These are phyloP conservation scores for Leucaena leucocephala DNA, from an alignment of 306 rosid genomes.

Conservation along the genomic window DNA sequence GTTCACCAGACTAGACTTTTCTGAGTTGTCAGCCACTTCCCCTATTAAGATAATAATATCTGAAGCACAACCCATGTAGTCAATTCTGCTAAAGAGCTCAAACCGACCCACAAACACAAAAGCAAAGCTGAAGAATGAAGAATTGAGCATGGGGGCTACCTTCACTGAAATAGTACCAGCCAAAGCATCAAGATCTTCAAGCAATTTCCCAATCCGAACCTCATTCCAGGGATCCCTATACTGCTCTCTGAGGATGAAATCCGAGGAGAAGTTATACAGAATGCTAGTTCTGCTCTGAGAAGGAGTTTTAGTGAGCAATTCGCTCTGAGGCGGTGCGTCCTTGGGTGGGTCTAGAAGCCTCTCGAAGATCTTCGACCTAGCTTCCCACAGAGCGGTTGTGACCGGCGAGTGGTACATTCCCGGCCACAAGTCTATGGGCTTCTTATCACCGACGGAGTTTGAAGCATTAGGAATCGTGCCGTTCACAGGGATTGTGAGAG, in stretches of 20 bases:
- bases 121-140: constrained; percentile 1
- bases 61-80: neutral
- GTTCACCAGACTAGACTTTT: neutral
- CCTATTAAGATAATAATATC: constrained; percentile 1
- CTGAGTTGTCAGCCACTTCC: neutral
- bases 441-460: constrained; percentile 40
- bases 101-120: neutral
- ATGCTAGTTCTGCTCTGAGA: constrained; percentile 82
- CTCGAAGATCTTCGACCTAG: constrained; percentile 68
- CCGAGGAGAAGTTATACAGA: constrained; percentile 74
- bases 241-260: constrained; percentile 79
- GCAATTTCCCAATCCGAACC: constrained; percentile 83
- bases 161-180: constrained; percentile 92
- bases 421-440: constrained; percentile 83
- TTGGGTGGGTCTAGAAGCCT: constrained; percentile 75
- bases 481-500: constrained; percentile 61
- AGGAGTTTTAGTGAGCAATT: constrained; percentile 75
- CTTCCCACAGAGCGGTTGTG: constrained; percentile 91
- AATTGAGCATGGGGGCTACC: constrained; percentile 38
- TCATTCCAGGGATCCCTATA: constrained; percentile 97
- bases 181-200: constrained; percentile 93
- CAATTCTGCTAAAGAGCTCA: constrained; percentile 21
- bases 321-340: constrained; percentile 91
- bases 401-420: constrained; percentile 98
- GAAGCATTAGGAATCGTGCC: constrained; percentile 66